Conservation (phyloP, 495 filamentous ascomycete genomes). For the Parathielavia appendiculata region DNA sequence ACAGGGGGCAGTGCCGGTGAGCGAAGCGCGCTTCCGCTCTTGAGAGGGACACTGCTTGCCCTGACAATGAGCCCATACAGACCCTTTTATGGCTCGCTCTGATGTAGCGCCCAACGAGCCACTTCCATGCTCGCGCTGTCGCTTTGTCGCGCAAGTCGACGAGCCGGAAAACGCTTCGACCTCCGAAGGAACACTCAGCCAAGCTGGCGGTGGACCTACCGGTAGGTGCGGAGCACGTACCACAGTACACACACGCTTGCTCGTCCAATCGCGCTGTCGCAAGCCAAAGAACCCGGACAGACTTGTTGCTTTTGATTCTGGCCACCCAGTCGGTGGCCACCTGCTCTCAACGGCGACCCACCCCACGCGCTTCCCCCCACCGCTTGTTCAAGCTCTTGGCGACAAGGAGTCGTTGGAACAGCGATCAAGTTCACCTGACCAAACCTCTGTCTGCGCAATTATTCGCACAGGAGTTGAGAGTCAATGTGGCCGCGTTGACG, state of each 20-base stretch:
- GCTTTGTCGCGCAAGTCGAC: background rate
- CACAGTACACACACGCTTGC: background rate
- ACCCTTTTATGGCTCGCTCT: conserved; percentile 4
- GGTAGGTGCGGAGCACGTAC: conserved; percentile 25
- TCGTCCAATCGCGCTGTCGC: conserved; percentile 7
- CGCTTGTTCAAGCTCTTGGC: background rate
- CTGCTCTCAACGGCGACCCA: conserved; percentile 26
- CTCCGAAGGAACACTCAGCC: conserved; percentile 12
- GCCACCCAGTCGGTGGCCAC: conserved; percentile 6
- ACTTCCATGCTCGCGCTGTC: conserved; percentile 7
- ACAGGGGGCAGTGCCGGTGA: conserved; percentile 32
- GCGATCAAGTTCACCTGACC: conserved; percentile 22
- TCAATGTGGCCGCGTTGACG: conserved; percentile 27
- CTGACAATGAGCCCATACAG: conserved; percentile 12
- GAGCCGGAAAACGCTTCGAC: background rate
- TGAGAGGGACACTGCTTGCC: conserved; percentile 15
- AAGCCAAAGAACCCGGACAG: background rate
- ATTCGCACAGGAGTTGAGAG: conserved; percentile 14
- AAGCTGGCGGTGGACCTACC: conserved; percentile 27
- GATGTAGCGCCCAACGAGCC: background rate
- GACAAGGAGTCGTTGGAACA: conserved; percentile 4
- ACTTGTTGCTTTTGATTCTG: conserved; percentile 11
- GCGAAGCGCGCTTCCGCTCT: conserved; percentile 28
- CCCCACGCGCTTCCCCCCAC: conserved; percentile 9
- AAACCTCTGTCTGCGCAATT: conserved; percentile 6